These are phyloP conservation scores for Pichia scutulata DNA, from an alignment of 805 yeast species.

Conservation along the genomic window DNA sequence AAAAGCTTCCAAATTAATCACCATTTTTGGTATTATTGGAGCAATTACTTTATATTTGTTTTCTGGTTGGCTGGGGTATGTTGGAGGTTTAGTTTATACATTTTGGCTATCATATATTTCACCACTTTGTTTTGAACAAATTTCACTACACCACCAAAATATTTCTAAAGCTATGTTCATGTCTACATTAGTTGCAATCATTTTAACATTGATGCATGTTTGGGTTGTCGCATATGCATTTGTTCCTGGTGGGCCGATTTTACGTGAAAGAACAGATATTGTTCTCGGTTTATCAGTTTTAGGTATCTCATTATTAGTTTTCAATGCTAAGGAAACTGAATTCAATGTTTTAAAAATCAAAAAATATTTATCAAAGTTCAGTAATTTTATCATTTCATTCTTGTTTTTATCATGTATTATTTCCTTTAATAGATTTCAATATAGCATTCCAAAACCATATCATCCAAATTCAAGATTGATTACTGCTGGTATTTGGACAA, in stretches of 20 bases:
- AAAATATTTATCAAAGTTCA: conserved; percentile 13
- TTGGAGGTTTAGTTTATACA: conserved; percentile 60
- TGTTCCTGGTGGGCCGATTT: conserved; percentile 86
- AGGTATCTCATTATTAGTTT: conserved; percentile 43
- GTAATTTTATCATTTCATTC: conserved; percentile 28
- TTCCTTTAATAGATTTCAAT: conserved; percentile 49
- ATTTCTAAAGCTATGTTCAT: conserved; percentile 48
- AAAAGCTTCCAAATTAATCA: conserved; percentile 12
- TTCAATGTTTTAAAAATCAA: background rate
- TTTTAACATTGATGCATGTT: conserved; percentile 72
- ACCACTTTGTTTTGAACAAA: conserved; percentile 51
- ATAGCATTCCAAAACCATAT: conserved; percentile 56
- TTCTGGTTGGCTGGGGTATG: conserved; percentile 64
- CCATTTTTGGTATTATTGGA: conserved; percentile 39
- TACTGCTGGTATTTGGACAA: conserved; percentile 97
- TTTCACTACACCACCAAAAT: conserved; percentile 30
- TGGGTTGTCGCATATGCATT: conserved; percentile 99
- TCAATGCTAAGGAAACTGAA: conserved; percentile 14
- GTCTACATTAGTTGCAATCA: conserved; percentile 41
- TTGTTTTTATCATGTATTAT: conserved; percentile 42
- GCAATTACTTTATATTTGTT: conserved; percentile 41
- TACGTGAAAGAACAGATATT: conserved; percentile 84
- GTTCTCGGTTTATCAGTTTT: conserved; percentile 52
- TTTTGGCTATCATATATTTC: conserved; percentile 55
- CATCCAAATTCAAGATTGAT: conserved; percentile 64